Percentiles rank a stretch among this genome's conserved stretches.
Conservation (phyloP, 2,329 filamentous ascomycete genomes). For the Huntiella abstrusa region DNA sequence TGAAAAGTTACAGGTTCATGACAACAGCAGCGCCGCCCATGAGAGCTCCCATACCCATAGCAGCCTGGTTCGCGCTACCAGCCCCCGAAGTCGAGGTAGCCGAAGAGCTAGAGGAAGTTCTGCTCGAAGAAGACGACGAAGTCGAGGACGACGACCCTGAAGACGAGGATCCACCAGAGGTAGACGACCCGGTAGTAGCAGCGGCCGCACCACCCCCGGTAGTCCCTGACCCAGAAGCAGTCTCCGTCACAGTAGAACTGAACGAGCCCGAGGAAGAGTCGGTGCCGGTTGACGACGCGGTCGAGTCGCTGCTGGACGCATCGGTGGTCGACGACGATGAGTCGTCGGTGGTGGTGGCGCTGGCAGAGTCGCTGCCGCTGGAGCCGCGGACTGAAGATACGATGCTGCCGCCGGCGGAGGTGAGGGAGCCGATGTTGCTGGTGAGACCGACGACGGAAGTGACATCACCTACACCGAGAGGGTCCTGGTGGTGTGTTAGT, state of each 20-base stretch:
- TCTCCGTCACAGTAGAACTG: slow-evolving; percentile 13
- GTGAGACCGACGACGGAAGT: slow-evolving; percentile 7
- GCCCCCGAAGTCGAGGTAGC: slow-evolving; percentile 16
- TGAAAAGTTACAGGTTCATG: slow-evolving; percentile 23
- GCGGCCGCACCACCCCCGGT: neutral
- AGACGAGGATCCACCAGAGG: slow-evolving; percentile 7
- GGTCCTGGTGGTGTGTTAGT: neutral
- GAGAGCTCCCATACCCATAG: slow-evolving; percentile 26
- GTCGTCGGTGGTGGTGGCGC: slow-evolving; percentile 10
- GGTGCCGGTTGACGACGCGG: slow-evolving; percentile 9
- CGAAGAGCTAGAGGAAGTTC: slow-evolving; percentile 5
- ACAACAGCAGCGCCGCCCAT: slow-evolving; percentile 28
- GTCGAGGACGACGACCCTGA: slow-evolving; percentile 4
- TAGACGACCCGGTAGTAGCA: slow-evolving; percentile 2
- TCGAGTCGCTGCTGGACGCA: slow-evolving; percentile 6
- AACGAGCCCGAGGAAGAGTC: slow-evolving; percentile 11
- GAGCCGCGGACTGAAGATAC: neutral
- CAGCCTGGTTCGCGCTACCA: slow-evolving; percentile 21
- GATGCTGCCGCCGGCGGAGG: slow-evolving; percentile 3
- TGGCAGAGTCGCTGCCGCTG: slow-evolving; percentile 8
- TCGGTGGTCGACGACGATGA: slow-evolving; percentile 8
- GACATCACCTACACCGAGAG: slow-evolving; percentile 4
- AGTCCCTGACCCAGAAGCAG: slow-evolving; percentile 13
- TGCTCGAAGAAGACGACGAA: slow-evolving; percentile 11
- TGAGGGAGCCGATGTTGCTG: slow-evolving; percentile 7